Evolutionary conservation across 2,329 filamentous ascomycete species (phyloP), one percentile per base, ranked within the genome.

Genomic region (Fusarium luffae): DNA sequence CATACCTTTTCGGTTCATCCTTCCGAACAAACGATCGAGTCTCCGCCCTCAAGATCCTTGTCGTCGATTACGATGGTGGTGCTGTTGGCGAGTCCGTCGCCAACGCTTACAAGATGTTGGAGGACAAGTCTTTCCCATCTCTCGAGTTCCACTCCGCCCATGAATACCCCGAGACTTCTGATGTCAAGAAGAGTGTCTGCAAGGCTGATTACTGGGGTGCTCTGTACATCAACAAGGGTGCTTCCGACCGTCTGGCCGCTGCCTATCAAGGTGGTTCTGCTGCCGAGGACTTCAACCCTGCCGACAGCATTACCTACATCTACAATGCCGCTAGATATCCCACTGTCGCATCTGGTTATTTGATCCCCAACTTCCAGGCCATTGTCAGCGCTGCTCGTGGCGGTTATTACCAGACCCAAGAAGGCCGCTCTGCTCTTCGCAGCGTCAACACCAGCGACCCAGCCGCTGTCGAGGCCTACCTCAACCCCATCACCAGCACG

Each of bases 301-400:
- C 65, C 10, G 73, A 77, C 48, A 71, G 76, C 3, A 43, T 82
- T 27, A 76, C 73, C 2, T 81, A 77, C 60, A 72, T 80, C 19
- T 82, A 78, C 71, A 80, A 81, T 48, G 77, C 77, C 55, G 77
- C 78, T 3, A 75, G 77, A 21, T 83, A 81, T 37, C 74, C 79
- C 3, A 72, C 77, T 2, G 65, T 77, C 5, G 66, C 71, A 3
- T 74, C 77, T 52, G 74, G 75, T 3, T 49, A 70, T n/a, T 58
- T 83, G 25, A 48, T 67, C 0, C 67, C 69, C 18, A 80, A 71
- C 37, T 57, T 82, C 13, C 62, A 76, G 56, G 71, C 72, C 16
- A 59, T 80, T 10, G 56, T 77, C 10, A 56, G 74, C 1, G 68
- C 69, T 1, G 63, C 75, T 10, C 63, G 77, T 9, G 70, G 71